Percentiles rank a stretch among this genome's conserved stretches.
These are phyloP conservation scores for Dothistroma septosporum DNA, from an alignment of 2,329 filamentous ascomycete genomes.

Conservation along the genomic window DNA sequence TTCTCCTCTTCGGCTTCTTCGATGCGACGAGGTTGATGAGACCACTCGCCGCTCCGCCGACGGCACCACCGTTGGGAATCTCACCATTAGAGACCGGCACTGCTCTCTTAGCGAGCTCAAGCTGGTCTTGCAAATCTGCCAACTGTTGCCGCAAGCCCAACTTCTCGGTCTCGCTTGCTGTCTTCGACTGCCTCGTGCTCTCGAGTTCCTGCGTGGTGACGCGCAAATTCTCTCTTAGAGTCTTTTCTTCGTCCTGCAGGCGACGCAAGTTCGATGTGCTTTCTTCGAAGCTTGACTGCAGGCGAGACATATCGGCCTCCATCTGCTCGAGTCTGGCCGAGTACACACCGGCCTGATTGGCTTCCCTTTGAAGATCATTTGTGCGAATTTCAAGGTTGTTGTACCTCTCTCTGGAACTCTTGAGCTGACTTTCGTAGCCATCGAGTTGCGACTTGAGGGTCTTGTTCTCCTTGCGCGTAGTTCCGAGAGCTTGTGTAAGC, in stretches of 20 bases:
- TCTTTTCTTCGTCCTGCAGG: conserved; percentile 89
- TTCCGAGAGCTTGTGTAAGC: conserved; percentile 86
- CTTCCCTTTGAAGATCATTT: conserved; percentile 92
- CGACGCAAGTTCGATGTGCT: conserved; percentile 86
- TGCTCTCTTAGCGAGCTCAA: conserved; percentile 78
- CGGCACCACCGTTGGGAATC: conserved; percentile 57
- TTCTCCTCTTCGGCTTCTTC: conserved; percentile 94
- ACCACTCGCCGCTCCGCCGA: conserved; percentile 57
- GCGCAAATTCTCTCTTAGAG: conserved; percentile 76
- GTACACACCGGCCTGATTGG: conserved; percentile 94
- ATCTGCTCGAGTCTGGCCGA: conserved; percentile 84
- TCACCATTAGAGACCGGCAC: conserved; percentile 65
- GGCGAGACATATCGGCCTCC: conserved; percentile 92
- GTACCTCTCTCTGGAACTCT: conserved; percentile 90
- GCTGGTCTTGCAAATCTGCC: conserved; percentile 82
- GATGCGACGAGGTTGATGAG: conserved; percentile 95
- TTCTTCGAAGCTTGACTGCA: conserved; percentile 85
- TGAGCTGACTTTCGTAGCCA: conserved; percentile 93
- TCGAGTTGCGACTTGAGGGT: conserved; percentile 80
- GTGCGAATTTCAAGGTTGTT: conserved; percentile 83
- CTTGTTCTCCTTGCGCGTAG: conserved; percentile 94
- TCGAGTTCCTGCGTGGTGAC: conserved; percentile 77
- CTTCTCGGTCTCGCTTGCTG: conserved; percentile 79
- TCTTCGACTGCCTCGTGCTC: conserved; percentile 67
- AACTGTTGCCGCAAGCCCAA: conserved; percentile 80